Base-by-base conservation (phyloP, 116 monocot species). In the Zostera marina region DNA sequence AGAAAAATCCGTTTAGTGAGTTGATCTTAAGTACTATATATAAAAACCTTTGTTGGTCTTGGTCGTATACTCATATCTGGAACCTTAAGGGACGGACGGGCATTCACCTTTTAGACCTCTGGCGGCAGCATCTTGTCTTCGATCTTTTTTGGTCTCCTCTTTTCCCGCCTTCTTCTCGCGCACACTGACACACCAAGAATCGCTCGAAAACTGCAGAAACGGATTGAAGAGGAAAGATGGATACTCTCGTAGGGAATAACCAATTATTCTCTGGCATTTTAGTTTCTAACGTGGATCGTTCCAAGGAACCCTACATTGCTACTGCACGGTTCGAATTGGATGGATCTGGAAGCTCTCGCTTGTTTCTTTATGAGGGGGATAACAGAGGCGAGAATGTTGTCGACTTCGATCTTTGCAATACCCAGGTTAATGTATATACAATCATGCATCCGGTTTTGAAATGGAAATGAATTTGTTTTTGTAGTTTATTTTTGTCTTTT, bases 251-350 rank as follows among this genome's bases (percentile, higher is more conserved):
- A 0, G 63, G 48, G 48, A 7, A 12, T 48, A 47, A 42, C 44
- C 32, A 56, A 54, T 64, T 53, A 25, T 64, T 71, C 52, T 53
- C 64, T 44, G 71, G 53, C 19, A 51, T 71, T 26, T 39, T 52
- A 6, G 59, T 71, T 16, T 47, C 42, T 25, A 15, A 56, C 44
- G 59, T 71, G 15, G 43, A 56, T 40, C 48, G 70, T 11, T 47
- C 63, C 14, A 12, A 22, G 52, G 24, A 52, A 42, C 59, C 23
- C 4, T 57, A 58, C 43, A 15, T 47, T 23, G 64, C 71, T 26
- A 64, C 58, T 1, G 64, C 47, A 64, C 53, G 71, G 38, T 53
- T 61, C 47, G 11, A 42, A 12, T 52, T 42, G 39, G 52, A 19
- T 44, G 11, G 47, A 53, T 43, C 67, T 48, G 11, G 67, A 44